phyloP scores from a whole-genome alignment of 1,284 basidiomycete genomes.

The Athelia sp. region DNA sequence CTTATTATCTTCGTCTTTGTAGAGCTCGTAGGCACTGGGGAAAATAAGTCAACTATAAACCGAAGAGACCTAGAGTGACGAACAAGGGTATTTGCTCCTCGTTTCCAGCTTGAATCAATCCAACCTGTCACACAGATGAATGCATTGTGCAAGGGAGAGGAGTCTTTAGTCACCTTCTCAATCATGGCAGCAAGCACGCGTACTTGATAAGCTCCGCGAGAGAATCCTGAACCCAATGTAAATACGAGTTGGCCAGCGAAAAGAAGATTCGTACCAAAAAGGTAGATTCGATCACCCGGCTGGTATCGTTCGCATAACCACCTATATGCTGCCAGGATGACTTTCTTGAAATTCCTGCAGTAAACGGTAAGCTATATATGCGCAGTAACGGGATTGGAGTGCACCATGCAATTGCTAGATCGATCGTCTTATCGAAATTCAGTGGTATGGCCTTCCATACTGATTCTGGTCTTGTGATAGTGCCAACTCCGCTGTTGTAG shows the following conservation, averaged over 20 bases:
- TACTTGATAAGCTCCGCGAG: conserved; percentile 35
- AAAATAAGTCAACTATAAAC: conserved; percentile 5
- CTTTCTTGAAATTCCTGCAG: conserved; percentile 25
- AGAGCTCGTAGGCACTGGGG: not conserved
- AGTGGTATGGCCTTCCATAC: conserved; percentile 13
- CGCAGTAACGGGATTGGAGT: not conserved
- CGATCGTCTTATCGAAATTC: conserved; percentile 13
- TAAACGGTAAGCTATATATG: not conserved
- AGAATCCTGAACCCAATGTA: conserved; percentile 24
- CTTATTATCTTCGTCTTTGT: not conserved
- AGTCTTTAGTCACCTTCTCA: conserved; percentile 14
- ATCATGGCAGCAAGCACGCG: conserved; percentile 32
- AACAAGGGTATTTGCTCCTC: conserved; percentile 32
- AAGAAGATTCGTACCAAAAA: conserved; percentile 31
- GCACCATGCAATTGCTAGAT: conserved; percentile 23
- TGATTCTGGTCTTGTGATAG: conserved; percentile 18
- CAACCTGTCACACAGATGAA: conserved; percentile 22
- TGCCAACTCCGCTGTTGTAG: conserved; percentile 35
- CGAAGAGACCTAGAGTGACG: not conserved
- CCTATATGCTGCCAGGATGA: conserved; percentile 26
- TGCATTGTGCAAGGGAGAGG: not conserved
- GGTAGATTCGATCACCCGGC: conserved; percentile 27
- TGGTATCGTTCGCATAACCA: conserved; percentile 30
- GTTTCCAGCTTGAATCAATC: conserved; percentile 29
- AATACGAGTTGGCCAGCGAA: conserved; percentile 19